Base-by-base conservation (phyloP, 2,329 filamentous ascomycete genomes). In the Exophiala sp. region DNA sequence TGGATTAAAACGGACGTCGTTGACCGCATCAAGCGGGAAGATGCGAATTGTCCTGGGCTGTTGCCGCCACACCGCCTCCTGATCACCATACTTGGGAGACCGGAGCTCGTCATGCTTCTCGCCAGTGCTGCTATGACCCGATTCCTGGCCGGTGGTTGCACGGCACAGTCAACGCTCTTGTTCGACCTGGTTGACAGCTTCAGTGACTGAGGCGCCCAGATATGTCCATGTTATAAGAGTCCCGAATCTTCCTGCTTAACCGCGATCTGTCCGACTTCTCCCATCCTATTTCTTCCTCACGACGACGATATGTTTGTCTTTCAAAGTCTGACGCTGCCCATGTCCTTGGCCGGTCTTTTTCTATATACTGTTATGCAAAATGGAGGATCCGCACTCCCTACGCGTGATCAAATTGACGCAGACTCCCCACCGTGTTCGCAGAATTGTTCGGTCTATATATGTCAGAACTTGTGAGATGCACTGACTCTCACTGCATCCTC, bases 381-480 rank as follows among this genome's bases (percentile, higher is more conserved):
- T 22, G n/a, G 18, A 14, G 37, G 16, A 30, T n/a, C 24, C 14
- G 8, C 45, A 18, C 1, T 29, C 21, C 22, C 40, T 21, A 11
- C 22, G 13, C 30, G n/a, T 6, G 39, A 44, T n/a, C 19, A 27
- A 34, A 22, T 21, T 9, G 22, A 18, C 16, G 5, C 13, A 10
- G 24, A 21, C 2, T 18, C 40, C 24, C 14, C 14, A 37, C 19
- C 24, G 18, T 37, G 34, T 11, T 18, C 34, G 19, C 5, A 37
- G 13, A 19, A 21, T 32, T 34, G 16, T 6, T 50, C 47, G 8
- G 40, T 50, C 18, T 40, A 32, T 22, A 45, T 50, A 27, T 50
- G 47, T 34, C 47, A 50, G n/a, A 45, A 50, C 21, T 45, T 45
- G 47, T 50, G 27, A 16, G 11, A 22, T 7, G 11, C 21, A 16